Evolutionary conservation across 495 filamentous ascomycete genomes (phyloP).

Genomic region (Saxispiralis lemnorum): DNA sequence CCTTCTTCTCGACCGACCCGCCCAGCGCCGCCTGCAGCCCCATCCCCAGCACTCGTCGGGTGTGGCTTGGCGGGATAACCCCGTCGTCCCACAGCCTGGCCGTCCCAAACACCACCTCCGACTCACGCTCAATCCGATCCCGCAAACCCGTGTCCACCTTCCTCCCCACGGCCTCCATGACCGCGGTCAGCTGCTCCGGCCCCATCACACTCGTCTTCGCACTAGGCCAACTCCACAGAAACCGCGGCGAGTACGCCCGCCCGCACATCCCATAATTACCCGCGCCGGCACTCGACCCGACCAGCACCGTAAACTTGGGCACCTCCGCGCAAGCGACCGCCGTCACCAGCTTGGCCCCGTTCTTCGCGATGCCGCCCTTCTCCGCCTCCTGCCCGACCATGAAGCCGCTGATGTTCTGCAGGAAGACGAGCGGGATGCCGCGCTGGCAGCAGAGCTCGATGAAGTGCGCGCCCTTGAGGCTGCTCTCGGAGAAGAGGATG

Average conservation of each 20-base stretch:
- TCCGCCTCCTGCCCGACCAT: conserved; percentile 94
- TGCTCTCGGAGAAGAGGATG: conserved; percentile 81
- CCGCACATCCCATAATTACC: conserved; percentile 80
- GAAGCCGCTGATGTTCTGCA: conserved; percentile 95
- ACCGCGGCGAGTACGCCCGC: conserved; percentile 76
- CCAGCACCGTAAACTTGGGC: conserved; percentile 90
- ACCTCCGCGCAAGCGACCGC: conserved; percentile 90
- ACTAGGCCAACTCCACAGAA: conserved; percentile 97
- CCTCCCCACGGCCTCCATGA: conserved; percentile 90
- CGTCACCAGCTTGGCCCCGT: conserved; percentile 91
- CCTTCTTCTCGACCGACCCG: conserved; percentile 32
- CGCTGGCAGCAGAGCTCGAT: conserved; percentile 93
- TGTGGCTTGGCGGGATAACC: conserved; percentile 78
- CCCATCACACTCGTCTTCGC: conserved; percentile 94
- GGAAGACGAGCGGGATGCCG: conserved; percentile 72
- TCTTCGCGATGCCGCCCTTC: conserved; percentile 89
- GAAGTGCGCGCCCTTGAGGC: conserved; percentile 91
- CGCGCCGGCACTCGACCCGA: conserved; percentile 62
- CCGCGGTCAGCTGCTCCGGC: conserved; percentile 71
- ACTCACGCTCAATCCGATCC: conserved; percentile 75
- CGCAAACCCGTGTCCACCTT: conserved; percentile 65
- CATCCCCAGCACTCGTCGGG: conserved; percentile 63
- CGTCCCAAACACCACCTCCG: conserved; percentile 68
- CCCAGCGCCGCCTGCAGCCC: conserved; percentile 54
- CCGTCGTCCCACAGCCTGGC: conserved; percentile 95